Percentiles rank a stretch among this genome's conserved stretches.
Evolutionary conservation across 305 asterid species (phyloP).

Genomic region (Fraxinus angustifolia): DNA sequence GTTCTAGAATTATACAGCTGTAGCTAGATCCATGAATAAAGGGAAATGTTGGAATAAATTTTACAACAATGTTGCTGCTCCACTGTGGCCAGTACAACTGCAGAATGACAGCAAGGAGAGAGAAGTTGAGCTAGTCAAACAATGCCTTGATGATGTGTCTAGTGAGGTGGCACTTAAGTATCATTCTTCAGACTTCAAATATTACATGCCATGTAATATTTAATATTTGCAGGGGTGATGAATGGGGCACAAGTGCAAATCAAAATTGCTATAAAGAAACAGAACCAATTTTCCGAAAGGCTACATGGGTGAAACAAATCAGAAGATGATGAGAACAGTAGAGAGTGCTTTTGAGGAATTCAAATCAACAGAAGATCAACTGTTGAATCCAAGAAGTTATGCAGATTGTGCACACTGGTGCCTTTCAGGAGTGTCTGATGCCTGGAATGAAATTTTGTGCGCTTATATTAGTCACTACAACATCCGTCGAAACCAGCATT

Average conservation of each 20-base stretch:
- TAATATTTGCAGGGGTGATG: slow-evolving; percentile 28
- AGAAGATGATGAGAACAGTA: slow-evolving; percentile 35
- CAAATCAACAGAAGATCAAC: slow-evolving; percentile 27
- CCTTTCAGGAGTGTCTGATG: slow-evolving; percentile 49
- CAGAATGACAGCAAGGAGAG: too few species aligned
- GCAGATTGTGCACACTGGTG: slow-evolving; percentile 53
- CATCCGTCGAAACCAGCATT: not conserved
- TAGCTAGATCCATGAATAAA: too few species aligned
- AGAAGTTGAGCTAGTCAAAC: too few species aligned
- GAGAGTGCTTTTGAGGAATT: slow-evolving; percentile 28
- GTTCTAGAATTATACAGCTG: too few species aligned
- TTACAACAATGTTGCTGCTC: too few species aligned
- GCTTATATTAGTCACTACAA: slow-evolving; percentile 23
- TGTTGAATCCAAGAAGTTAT: slow-evolving; percentile 26
- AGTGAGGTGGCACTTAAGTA: too few species aligned
- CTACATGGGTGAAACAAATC: slow-evolving; percentile 33
- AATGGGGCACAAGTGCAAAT: slow-evolving; percentile 29
- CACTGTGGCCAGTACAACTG: too few species aligned
- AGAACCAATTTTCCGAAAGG: slow-evolving; percentile 21
- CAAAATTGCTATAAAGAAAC: slow-evolving; percentile 36
- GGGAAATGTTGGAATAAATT: too few species aligned
- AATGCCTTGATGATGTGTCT: too few species aligned
- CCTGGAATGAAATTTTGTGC: slow-evolving; percentile 42
- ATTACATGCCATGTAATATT: not conserved
- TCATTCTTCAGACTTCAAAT: too few species aligned